Evolutionary conservation across 805 yeast genomes (phyloP), one percentile per base, ranked within the genome.

Genomic region (Yarrowia alimentaria): DNA sequence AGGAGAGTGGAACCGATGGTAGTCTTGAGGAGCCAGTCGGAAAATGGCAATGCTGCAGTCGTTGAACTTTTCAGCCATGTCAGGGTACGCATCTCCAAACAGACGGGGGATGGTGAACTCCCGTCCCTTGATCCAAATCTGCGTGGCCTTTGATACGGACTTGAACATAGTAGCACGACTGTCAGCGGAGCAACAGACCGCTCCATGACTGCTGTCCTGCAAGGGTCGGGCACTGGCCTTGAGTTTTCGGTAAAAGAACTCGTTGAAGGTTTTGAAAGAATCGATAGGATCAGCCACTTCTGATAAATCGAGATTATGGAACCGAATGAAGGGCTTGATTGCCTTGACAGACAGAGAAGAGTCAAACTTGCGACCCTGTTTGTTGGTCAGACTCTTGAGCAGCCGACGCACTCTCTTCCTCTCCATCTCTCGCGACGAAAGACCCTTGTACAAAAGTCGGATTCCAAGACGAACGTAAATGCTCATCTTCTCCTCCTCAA

Each of bases 1-100:
- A 0, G 97, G 96, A 12, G 79, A 75, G 64, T 91, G 99, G 66
- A 91, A 90, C 35, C 99, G 71, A 63, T 91, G 99, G 62, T 91
- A 91, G 64, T 91, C 99, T 64, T 91, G 99, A 1, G 99, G 99
- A 0, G 99, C 98, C 33, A 91, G 69, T 53, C 99, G 69, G 65
- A 91, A 91, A 1, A 91, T 78, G 0, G 84, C 90, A 33, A 90
- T 65, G 3, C 89, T 70, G 32, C 88, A 84, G 12, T 70, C 65
- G 28, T 74, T 75, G 56, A 76, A 77, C 9, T 57, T 55, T 10
- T 60, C 58, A 6, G 59, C 69, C 12, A 63, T 55, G 1, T 62
- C 61, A 29, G 76, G 70, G 29, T 67, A 64, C 22, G 70, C 69
- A 4, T 66, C 65, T 5, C 74, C 69, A 51, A 85, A 69, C 3